Conservation (phyloP, 2,329 filamentous ascomycete species). For the Monosporascus sp. region DNA sequence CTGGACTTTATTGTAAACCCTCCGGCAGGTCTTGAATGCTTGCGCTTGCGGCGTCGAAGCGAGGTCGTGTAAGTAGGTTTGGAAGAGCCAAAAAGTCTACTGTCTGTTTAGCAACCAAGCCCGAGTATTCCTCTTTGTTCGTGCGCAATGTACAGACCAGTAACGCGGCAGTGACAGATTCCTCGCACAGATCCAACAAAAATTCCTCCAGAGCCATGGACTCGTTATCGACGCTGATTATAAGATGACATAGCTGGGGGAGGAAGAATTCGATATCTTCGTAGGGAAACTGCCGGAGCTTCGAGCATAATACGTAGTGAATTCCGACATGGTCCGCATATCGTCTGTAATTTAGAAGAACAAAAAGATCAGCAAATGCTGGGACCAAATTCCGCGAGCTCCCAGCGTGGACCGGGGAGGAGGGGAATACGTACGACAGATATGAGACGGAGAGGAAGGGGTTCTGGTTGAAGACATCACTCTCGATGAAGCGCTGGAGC, state of each 20-base stretch:
- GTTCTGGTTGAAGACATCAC: conserved; percentile 89
- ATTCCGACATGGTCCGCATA: conserved; percentile 89
- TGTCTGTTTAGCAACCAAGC: conserved; percentile 14
- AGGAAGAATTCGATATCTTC: conserved; percentile 92
- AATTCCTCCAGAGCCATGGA: conserved; percentile 89
- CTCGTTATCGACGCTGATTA: conserved; percentile 85
- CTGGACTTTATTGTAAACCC: conserved; percentile 85
- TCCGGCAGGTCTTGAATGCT: conserved; percentile 74
- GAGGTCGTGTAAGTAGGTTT: conserved; percentile 81
- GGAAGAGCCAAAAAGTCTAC: conserved; percentile 86
- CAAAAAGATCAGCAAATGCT: neutral
- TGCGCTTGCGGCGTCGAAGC: conserved; percentile 68
- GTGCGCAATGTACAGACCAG: conserved; percentile 52
- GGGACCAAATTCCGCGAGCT: conserved; percentile 1
- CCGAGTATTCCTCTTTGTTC: neutral
- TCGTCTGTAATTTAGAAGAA: conserved; percentile 47
- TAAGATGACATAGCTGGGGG: conserved; percentile 79
- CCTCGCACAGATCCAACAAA: conserved; percentile 77
- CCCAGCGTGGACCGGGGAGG: conserved; percentile 3
- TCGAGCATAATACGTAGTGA: conserved; percentile 82
- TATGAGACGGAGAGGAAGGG: conserved; percentile 85
- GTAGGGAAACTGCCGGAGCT: conserved; percentile 83
- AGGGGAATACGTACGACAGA: conserved; percentile 62
- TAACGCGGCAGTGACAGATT: conserved; percentile 78
- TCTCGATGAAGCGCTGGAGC: conserved; percentile 86